Conservation (phyloP, 129 eudicot species). For the Centella asiatica region DNA sequence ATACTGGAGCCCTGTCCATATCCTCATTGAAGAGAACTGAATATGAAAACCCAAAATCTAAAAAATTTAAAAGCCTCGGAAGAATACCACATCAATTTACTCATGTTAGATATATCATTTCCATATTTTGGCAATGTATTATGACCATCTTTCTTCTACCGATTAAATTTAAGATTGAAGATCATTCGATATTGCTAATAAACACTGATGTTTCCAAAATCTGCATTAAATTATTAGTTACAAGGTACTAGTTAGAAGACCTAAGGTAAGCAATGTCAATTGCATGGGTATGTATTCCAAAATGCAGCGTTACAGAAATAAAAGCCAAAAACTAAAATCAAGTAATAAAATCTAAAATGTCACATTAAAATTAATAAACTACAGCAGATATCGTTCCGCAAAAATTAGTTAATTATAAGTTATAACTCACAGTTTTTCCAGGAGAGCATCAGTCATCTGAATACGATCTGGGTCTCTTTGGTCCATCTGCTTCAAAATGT, state of each 20-base stretch:
- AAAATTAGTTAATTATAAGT: background rate
- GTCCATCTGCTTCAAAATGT: conserved; percentile 91
- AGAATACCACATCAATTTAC: no score
- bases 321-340: no score
- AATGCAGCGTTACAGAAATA: no score
- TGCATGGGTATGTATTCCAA: background rate
- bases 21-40: background rate
- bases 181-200: no score
- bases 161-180: no score
- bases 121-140: no score
- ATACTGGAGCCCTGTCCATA: background rate
- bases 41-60: background rate
- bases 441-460: conserved; percentile 71
- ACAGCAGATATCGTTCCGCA: background rate
- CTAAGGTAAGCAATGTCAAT: background rate
- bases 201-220: no score
- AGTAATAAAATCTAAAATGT: no score
- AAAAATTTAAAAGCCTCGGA: no score
- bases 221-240: background rate
- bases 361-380: background rate
- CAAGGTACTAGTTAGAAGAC: background rate
- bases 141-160: no score
- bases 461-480: conserved; percentile 74
- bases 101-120: no score
- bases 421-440: conserved; percentile 77